Conservation (phyloP, 306 rosid genomes). For the Senna siamea region DNA sequence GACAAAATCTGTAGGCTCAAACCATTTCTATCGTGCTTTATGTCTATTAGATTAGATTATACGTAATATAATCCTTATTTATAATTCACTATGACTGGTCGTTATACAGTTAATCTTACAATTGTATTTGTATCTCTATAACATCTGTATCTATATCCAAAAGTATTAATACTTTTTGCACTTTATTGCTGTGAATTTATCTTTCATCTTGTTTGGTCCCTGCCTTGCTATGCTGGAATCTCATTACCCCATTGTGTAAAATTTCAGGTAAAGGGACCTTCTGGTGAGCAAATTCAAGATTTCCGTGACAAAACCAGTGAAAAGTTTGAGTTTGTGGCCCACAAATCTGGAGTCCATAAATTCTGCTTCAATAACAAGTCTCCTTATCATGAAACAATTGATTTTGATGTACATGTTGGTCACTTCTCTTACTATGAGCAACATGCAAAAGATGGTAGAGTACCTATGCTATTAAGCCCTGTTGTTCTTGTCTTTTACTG, state of each 20-base stretch:
- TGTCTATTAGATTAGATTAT: background rate
- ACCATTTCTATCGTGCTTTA: background rate
- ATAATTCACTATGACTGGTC: too few relatives aligned
- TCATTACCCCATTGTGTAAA: slow-evolving; percentile 18
- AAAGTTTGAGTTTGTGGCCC: slow-evolving; percentile 63
- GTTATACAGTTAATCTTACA: background rate
- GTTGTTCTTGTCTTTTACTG: background rate
- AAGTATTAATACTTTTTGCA: background rate
- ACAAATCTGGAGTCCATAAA: slow-evolving; percentile 60
- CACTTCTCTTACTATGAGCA: slow-evolving; percentile 75
- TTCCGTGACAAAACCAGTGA: slow-evolving; percentile 65
- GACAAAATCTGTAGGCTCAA: slow-evolving; percentile 10
- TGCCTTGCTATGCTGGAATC: background rate
- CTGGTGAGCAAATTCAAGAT: slow-evolving; percentile 76
- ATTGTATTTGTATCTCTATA: background rate
- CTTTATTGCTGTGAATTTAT: background rate
- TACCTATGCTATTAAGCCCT: background rate
- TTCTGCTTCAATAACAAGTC: slow-evolving; percentile 82
- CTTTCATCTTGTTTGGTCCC: background rate
- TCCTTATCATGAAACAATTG: slow-evolving; percentile 77
- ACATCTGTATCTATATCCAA: background rate
- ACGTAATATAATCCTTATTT: too few relatives aligned
- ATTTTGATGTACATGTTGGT: slow-evolving; percentile 82
- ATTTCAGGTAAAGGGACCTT: slow-evolving; percentile 82
- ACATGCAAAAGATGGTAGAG: slow-evolving; percentile 95